phyloP scores from a whole-genome alignment of 192 early-diverging fungal species.

The Coemansia umbellata region DNA sequence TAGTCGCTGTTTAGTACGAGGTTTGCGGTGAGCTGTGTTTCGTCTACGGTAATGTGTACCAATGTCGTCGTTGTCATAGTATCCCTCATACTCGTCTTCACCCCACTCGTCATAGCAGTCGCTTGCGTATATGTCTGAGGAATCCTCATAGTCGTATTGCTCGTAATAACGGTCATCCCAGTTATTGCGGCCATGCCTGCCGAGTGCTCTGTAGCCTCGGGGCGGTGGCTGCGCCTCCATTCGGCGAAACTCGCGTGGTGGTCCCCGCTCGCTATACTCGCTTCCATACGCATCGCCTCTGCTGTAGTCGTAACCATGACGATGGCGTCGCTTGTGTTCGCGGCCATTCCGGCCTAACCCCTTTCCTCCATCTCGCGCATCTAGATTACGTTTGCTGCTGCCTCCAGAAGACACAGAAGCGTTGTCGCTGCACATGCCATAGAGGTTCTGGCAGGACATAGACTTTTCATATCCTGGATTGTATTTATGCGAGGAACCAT shows the following conservation, averaged over 20 bases:
- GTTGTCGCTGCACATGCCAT: conserved; percentile 9
- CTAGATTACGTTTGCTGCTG: conserved; percentile 6
- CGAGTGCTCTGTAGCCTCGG: conserved; percentile 9
- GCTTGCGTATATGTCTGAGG: conserved; percentile 25
- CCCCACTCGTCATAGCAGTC: conserved; percentile 33
- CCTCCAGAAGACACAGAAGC: conserved; percentile 13
- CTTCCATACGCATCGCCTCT: conserved; percentile 9
- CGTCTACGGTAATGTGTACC: background rate
- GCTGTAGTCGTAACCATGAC: conserved; percentile 11
- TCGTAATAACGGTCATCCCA: conserved; percentile 19
- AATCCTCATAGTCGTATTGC: conserved; percentile 32
- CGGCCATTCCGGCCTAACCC: too few species aligned
- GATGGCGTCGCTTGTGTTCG: conserved; percentile 4
- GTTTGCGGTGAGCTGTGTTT: conserved; percentile 4
- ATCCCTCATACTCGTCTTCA: conserved; percentile 3
- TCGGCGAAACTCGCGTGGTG: conserved; percentile 24
- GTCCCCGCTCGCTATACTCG: conserved; percentile 11
- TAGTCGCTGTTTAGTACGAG: background rate
- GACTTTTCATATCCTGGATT: conserved; percentile 2
- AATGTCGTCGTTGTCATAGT: conserved; percentile 12
- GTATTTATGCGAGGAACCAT: background rate
- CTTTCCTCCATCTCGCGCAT: background rate
- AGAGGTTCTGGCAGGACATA: conserved; percentile 11
- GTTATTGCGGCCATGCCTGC: conserved; percentile 5
- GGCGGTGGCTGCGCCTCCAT: conserved; percentile 5